Percentiles rank a stretch among this genome's conserved stretches.
phyloP scores from a whole-genome alignment of 371 early-diverging fungal species.

The Lichtheimia corymbifera region DNA sequence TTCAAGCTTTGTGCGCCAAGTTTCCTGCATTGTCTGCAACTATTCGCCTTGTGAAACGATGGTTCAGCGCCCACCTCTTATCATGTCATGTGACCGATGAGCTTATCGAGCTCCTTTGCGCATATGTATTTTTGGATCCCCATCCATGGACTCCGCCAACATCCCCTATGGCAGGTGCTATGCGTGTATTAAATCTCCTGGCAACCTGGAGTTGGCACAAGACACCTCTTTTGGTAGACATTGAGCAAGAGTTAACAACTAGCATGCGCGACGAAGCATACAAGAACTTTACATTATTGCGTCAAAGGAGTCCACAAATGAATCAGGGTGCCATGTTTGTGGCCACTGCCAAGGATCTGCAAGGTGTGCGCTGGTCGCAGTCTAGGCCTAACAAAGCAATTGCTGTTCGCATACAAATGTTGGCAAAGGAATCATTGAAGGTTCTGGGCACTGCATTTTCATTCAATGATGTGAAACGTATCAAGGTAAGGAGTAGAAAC shows the following conservation, averaged over 20 bases:
- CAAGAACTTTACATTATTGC: conserved; percentile 44
- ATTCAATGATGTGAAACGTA: conserved; percentile 22
- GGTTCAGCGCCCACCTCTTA: conserved; percentile 80
- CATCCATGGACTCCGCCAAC: conserved; percentile 64
- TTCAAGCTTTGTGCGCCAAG: conserved; percentile 71
- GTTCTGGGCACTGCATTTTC: conserved; percentile 35
- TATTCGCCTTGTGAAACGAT: conserved; percentile 84
- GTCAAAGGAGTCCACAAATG: conserved; percentile 41
- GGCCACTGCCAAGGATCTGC: conserved; percentile 64
- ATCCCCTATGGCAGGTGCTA: conserved; percentile 69
- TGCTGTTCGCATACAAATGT: conserved; percentile 56
- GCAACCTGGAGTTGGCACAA: conserved; percentile 73
- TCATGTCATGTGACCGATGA: conserved; percentile 62
- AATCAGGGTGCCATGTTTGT: conserved; percentile 64
- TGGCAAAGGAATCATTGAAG: conserved; percentile 67
- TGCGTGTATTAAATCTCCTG: conserved; percentile 72
- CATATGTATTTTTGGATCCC: conserved; percentile 64
- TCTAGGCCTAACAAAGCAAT: conserved; percentile 55
- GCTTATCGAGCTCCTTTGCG: conserved; percentile 61
- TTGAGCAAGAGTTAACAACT: conserved; percentile 60
- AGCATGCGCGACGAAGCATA: conserved; percentile 47
- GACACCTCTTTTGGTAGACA: conserved; percentile 78
- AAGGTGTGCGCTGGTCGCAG: conserved; percentile 57
- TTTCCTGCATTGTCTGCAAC: conserved; percentile 70
- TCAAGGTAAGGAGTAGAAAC: conserved; percentile 27